These are phyloP conservation scores for Houttuynia cordata DNA, from an alignment of 164 flowering plant genomes.

Conservation along the genomic window DNA sequence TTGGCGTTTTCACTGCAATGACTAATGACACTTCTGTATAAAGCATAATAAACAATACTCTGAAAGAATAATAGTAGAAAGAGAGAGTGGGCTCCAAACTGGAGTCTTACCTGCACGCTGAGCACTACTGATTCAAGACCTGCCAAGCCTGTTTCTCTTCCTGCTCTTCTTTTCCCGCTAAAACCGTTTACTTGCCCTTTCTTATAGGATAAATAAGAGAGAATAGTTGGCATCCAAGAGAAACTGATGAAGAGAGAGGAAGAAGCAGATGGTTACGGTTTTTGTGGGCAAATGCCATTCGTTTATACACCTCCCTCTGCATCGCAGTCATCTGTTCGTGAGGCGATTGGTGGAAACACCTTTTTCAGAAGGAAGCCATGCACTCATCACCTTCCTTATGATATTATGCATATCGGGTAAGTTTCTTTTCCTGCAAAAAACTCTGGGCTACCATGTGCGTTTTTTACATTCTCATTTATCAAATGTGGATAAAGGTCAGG, in stretches of 20 bases:
- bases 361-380: conserved; percentile 8
- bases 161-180: background rate
- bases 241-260: conserved; percentile 10
- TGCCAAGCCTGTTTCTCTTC: background rate
- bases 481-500: too few relatives aligned
- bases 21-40: background rate
- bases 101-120: conserved; percentile 12
- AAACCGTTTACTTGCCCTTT: background rate
- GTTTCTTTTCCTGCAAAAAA: conserved; percentile 1
- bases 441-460: too few relatives aligned
- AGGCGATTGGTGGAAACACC: conserved; percentile 25
- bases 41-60: background rate
- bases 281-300: conserved; percentile 21
- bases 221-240: conserved; percentile 20
- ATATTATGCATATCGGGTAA: conserved; percentile 6
- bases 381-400: conserved; percentile 5
- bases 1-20: background rate
- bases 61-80: background rate
- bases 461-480: too few relatives aligned
- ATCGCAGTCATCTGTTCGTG: conserved; percentile 12
- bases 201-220: background rate
- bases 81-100: background rate
- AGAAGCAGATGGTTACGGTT: conserved; percentile 2
- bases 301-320: conserved; percentile 7
- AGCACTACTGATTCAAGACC: conserved; percentile 1